Base-by-base conservation (phyloP, 2,329 filamentous ascomycete species). In the Aaosphaeria pasadenensis region DNA sequence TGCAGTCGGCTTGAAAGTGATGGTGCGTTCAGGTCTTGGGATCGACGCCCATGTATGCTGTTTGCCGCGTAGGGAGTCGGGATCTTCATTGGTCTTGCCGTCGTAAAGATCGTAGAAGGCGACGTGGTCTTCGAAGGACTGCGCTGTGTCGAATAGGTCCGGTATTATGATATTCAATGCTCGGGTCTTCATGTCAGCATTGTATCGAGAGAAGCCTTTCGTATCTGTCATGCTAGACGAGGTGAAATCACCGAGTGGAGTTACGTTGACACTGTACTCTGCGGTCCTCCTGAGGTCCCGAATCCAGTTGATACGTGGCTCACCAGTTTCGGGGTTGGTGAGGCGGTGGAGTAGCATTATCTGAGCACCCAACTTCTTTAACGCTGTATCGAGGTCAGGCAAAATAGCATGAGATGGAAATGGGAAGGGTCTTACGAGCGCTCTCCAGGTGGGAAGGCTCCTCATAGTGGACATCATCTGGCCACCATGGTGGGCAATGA, bases 381-480 rank as follows among this genome's bases (percentile, higher is more conserved):
- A 57, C 3, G 57, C 63, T 67, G 35, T 2, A 32, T n/a, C n/a
- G 5, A 11, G 6, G 30, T 60, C 29, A 58, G 54, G 7, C 17
- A 24, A 40, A 13, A 40, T n/a, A 40, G 7, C 24, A 11, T 40
- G 9, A 40, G 9, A 13, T 9, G 24, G 17, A 24, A 17, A 7
- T 7, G 7, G 24, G 45, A 40, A 35, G 11, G 17, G 6, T 9
- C 57, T 49, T 57, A 64, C 65, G 50, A n/a, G 53, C 36, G 35
- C 59, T 57, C 39, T 58, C 58, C 6, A 69, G 51, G 40, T 69
- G 66, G 3, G 66, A 60, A 5, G 66, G 64, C 38, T 69, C 66
- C n/a, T 54, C 54, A 43, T 67, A 68, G 5, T 50, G 57, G 9
- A 66, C 55, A 31, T 56, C 48, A 1, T 33, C 33, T 9, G 66